These are phyloP conservation scores for Alectoria sarmentosa DNA, from an alignment of 495 filamentous ascomycete genomes.

Conservation along the genomic window DNA sequence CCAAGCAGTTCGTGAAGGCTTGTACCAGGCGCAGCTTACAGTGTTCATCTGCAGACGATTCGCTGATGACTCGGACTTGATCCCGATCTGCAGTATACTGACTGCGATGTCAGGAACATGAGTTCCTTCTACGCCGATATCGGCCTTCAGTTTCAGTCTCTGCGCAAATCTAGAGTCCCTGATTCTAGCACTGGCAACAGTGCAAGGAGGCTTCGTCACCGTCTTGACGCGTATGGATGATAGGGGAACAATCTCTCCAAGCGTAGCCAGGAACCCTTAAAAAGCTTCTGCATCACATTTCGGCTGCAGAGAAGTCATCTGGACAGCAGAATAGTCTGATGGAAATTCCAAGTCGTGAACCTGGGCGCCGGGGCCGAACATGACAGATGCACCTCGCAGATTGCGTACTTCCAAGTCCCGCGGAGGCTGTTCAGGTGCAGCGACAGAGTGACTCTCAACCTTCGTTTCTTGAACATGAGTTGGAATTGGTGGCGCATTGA, in stretches of 20 bases:
- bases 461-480: background rate
- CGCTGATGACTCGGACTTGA: background rate
- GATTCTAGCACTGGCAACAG: slow-evolving; percentile 4
- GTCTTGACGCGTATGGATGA: slow-evolving; percentile 2
- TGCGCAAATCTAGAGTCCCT: background rate
- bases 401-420: slow-evolving; percentile 1
- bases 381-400: slow-evolving; percentile 15
- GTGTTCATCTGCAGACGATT: slow-evolving; percentile 9
- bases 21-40: slow-evolving; percentile 19
- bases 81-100: background rate
- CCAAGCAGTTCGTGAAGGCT: slow-evolving; percentile 18
- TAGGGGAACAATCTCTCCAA: slow-evolving; percentile 1
- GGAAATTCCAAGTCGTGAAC: slow-evolving; percentile 9
- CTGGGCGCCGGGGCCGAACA: slow-evolving; percentile 19
- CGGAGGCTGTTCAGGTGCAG: background rate
- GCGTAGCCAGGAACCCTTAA: slow-evolving; percentile 1
- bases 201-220: background rate
- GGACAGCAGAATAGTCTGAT: slow-evolving; percentile 13
- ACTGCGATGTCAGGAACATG: background rate
- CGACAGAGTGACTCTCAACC: background rate
- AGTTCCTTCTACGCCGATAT: background rate
- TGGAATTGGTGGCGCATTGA: background rate
- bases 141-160: slow-evolving; percentile 6
- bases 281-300: background rate
- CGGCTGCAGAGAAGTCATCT: slow-evolving; percentile 1